Evolutionary conservation across 495 filamentous ascomycete genomes (phyloP).

Genomic region (Penicillium flavigenum): DNA sequence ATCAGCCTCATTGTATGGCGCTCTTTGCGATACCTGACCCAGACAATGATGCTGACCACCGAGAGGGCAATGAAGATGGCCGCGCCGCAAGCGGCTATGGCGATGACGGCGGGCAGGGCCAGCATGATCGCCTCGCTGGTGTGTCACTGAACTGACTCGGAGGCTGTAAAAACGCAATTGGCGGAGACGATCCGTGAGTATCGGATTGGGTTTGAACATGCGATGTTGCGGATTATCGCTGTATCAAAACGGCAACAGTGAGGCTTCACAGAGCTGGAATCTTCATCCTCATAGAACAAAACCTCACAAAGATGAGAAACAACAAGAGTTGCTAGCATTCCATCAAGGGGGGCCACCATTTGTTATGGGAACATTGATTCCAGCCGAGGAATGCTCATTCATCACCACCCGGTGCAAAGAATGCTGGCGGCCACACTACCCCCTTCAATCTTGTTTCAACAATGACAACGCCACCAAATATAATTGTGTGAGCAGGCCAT

Average conservation of each 20-base stretch:
- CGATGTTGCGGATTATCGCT: not conserved
- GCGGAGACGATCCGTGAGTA: constrained; percentile 4
- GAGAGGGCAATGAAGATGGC: constrained; percentile 39
- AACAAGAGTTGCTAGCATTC: constrained; percentile 18
- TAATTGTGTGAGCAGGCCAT: not conserved
- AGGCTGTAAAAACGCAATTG: not conserved
- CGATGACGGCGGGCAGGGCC: constrained; percentile 38
- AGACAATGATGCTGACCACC: constrained; percentile 38
- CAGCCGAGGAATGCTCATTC: constrained; percentile 37
- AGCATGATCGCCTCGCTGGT: constrained; percentile 33
- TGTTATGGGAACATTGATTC: constrained; percentile 39
- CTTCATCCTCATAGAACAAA: constrained; percentile 15
- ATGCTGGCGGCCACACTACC: constrained; percentile 35
- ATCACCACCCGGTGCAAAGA: constrained; percentile 36
- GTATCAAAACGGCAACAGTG: constrained; percentile 3
- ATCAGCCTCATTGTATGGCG: constrained; percentile 34
- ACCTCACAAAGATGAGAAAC: constrained; percentile 13
- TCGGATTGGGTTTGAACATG: not conserved
- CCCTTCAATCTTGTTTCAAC: constrained; percentile 11
- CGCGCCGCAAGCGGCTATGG: constrained; percentile 43
- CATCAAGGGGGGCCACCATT: constrained; percentile 19
- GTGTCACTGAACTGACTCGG: constrained; percentile 2
- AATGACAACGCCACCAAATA: constrained; percentile 11
- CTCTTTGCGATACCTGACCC: constrained; percentile 44
- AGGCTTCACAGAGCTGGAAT: not conserved